phyloP scores from a whole-genome alignment of 495 filamentous ascomycete genomes.

The Lasiosphaeriaceae sp. region DNA sequence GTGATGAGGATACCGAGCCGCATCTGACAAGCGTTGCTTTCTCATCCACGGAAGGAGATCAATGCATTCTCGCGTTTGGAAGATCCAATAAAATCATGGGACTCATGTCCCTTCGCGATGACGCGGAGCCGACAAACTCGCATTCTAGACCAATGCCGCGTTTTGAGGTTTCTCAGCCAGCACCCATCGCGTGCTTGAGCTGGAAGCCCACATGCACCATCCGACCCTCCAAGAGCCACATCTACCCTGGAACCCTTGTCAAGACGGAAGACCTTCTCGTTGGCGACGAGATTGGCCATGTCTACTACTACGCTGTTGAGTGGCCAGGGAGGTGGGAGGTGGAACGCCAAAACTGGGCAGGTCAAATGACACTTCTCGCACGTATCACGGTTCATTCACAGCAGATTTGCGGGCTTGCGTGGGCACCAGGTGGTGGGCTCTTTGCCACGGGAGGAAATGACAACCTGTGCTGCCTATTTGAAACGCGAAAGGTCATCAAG shows the following conservation, averaged over 20 bases:
- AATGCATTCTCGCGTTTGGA: conserved; percentile 81
- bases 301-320: conserved; percentile 88
- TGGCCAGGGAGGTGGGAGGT: conserved; percentile 65
- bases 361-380: conserved; percentile 71
- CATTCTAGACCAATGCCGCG: conserved; percentile 43
- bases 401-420: conserved; percentile 88
- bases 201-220: conserved; percentile 55
- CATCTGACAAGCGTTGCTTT: conserved; percentile 81
- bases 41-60: conserved; percentile 72
- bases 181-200: conserved; percentile 69
- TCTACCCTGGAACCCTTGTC: conserved; percentile 34
- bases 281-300: conserved; percentile 78
- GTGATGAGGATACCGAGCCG: conserved; percentile 23
- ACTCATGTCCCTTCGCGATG: conserved; percentile 50
- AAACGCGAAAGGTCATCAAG: conserved; percentile 56
- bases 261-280: conserved; percentile 78
- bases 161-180: conserved; percentile 67
- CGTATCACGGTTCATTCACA: conserved; percentile 77
- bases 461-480: conserved; percentile 81
- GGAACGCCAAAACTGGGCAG: conserved; percentile 62
- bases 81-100: conserved; percentile 61
- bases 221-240: conserved; percentile 34
- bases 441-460: conserved; percentile 94
- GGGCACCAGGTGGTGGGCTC: conserved; percentile 70
- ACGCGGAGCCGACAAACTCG: conserved; percentile 6